Percentiles rank a stretch among this genome's conserved stretches.
Conservation (phyloP, 768 basidiomycete genomes). For the Lentinula aciculospora region DNA sequence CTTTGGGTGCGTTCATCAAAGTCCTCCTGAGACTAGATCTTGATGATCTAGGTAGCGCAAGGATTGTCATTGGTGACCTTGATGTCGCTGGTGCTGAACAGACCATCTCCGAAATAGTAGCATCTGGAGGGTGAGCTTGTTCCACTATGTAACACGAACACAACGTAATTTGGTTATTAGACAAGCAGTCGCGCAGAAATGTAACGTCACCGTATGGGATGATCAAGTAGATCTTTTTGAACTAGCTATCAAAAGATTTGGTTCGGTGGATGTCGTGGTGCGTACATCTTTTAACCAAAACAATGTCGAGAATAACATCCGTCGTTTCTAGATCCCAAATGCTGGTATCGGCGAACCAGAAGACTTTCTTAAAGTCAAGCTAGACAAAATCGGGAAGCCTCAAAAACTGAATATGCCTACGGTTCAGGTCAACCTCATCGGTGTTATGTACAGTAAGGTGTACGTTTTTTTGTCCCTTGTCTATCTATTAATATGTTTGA, state of each 20-base stretch:
- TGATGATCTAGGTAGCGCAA: constrained; percentile 18
- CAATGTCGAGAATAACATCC: neutral
- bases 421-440: constrained; percentile 22
- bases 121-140: constrained; percentile 19
- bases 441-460: constrained; percentile 21
- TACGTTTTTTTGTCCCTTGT: neutral
- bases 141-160: too few species aligned
- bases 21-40: neutral
- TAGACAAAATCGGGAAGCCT: neutral
- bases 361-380: neutral
- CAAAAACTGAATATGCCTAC: constrained; percentile 10
- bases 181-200: constrained; percentile 1
- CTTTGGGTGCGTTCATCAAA: neutral
- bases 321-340: constrained; percentile 9
- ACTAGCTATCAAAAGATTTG: neutral
- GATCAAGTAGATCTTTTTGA: constrained; percentile 3
- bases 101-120: constrained; percentile 12
- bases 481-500: neutral
- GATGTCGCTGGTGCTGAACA: constrained; percentile 17
- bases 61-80: constrained; percentile 23
- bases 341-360: constrained; percentile 14
- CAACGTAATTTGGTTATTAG: neutral
- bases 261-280: constrained; percentile 8
- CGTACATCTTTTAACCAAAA: neutral
- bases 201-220: constrained; percentile 5